Conservation (phyloP, 2,329 filamentous ascomycete genomes). For the Sclerotinia glacialis region DNA sequence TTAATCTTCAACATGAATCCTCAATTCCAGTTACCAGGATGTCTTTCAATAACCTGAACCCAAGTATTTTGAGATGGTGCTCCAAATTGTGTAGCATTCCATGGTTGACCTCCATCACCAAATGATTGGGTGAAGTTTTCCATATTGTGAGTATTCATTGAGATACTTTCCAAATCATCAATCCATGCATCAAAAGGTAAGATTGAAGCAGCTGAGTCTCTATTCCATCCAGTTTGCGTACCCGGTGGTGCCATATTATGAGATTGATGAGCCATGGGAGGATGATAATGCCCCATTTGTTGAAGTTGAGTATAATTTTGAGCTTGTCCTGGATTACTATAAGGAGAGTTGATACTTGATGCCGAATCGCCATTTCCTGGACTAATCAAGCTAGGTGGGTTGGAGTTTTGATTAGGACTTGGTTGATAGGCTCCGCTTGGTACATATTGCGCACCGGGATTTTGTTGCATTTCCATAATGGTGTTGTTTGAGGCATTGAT, state of each 20-base stretch:
- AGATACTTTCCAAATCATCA: constrained; percentile 18
- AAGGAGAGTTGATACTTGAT: constrained; percentile 33
- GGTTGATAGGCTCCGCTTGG: constrained; percentile 29
- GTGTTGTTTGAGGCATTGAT: constrained; percentile 33
- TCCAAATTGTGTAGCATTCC: constrained; percentile 16
- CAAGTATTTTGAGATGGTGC: background rate
- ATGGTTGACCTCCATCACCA: constrained; percentile 10
- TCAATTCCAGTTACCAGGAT: constrained; percentile 10
- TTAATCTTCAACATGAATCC: background rate
- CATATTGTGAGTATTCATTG: constrained; percentile 21
- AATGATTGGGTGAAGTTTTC: constrained; percentile 20
- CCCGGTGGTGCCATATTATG: constrained; percentile 21
- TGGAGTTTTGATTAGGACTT: constrained; percentile 31
- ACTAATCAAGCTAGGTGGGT: constrained; percentile 32
- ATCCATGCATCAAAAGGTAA: constrained; percentile 18
- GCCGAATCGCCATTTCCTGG: constrained; percentile 34
- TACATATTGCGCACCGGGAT: constrained; percentile 28
- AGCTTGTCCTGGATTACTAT: constrained; percentile 23
- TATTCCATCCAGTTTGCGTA: constrained; percentile 19
- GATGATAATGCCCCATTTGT: constrained; percentile 19
- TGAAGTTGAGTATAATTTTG: constrained; percentile 16
- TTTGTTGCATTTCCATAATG: constrained; percentile 31
- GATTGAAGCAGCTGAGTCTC: background rate
- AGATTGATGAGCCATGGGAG: constrained; percentile 15
- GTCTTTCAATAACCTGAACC: background rate